Conservation (phyloP, 2,329 filamentous ascomycete genomes). For the Chaetomium globosum region DNA sequence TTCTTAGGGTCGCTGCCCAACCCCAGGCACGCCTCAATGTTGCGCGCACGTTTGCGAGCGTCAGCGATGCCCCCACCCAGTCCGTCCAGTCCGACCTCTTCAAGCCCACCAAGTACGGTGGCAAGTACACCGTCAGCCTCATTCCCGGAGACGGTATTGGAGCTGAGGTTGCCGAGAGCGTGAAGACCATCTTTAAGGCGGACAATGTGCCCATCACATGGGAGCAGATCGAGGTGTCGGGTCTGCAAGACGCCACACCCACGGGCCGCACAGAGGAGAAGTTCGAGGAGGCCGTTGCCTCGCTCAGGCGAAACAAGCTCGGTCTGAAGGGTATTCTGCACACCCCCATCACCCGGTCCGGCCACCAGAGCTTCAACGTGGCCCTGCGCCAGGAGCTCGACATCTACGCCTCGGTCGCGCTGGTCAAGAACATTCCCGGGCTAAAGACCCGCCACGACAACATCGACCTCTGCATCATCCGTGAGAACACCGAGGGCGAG, state of each 20-base stretch:
- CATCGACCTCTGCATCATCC: constrained; percentile 98
- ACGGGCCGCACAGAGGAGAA: constrained; percentile 85
- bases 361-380: constrained; percentile 99
- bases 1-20: constrained; percentile 53
- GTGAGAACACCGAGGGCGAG: constrained; percentile 99
- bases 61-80: constrained; percentile 63
- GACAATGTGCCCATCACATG: constrained; percentile 98
- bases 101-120: constrained; percentile 97
- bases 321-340: constrained; percentile 98
- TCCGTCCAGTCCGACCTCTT: constrained; percentile 90
- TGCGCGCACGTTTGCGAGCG: constrained; percentile 70
- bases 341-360: constrained; percentile 93
- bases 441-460: constrained; percentile 97
- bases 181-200: constrained; percentile 99
- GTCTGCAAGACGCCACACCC: constrained; percentile 74
- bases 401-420: constrained; percentile 96
- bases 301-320: constrained; percentile 97
- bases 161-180: constrained; percentile 94
- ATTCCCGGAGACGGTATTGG: constrained; percentile 99
- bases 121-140: constrained; percentile 98
- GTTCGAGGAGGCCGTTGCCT: constrained; percentile 93
- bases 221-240: constrained; percentile 96
- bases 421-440: constrained; percentile 99
- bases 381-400: constrained; percentile 98
- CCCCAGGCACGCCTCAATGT: constrained; percentile 46